Evolutionary conservation across 2,329 filamentous ascomycete species (phyloP).

Genomic region (Beauveria rudraprayagi): DNA sequence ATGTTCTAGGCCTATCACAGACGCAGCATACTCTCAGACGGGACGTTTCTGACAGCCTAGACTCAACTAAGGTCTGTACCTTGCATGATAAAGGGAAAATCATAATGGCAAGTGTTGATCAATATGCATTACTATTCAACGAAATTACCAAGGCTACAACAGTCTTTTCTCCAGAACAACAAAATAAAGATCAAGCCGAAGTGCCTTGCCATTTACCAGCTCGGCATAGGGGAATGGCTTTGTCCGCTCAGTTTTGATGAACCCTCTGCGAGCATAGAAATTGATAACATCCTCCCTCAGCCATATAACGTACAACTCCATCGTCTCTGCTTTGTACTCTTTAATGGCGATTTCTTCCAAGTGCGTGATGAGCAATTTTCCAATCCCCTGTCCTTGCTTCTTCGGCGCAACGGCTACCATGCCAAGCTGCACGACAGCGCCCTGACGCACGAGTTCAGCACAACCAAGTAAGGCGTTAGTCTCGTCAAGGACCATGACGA

Average conservation of each 20-base stretch:
- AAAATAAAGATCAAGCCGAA: constrained; percentile 38
- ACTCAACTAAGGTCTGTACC: too few species aligned
- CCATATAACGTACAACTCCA: constrained; percentile 39
- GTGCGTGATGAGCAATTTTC: constrained; percentile 29
- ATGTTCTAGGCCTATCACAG: too few species aligned
- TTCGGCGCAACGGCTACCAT: constrained; percentile 38
- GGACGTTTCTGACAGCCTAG: too few species aligned
- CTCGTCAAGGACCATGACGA: constrained; percentile 29
- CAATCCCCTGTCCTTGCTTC: constrained; percentile 35
- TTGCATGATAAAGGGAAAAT: too few species aligned
- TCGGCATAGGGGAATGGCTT: constrained; percentile 33
- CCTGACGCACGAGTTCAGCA: constrained; percentile 31
- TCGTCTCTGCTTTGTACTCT: constrained; percentile 22
- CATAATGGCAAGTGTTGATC: too few species aligned
- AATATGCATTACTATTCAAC: too few species aligned
- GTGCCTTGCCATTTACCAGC: constrained; percentile 25
- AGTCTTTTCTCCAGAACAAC: constrained; percentile 28
- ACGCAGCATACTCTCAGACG: too few species aligned
- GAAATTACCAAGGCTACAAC: too few species aligned
- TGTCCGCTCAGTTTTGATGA: constrained; percentile 29
- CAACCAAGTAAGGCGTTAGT: constrained; percentile 28
- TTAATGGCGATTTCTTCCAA: constrained; percentile 21
- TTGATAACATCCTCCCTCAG: constrained; percentile 33
- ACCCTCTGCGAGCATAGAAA: constrained; percentile 39
- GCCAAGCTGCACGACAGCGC: constrained; percentile 33